Percentiles rank a stretch among this genome's conserved stretches.
Conservation (phyloP, 768 basidiomycete species). For the Psilocybe subaeruginosa region DNA sequence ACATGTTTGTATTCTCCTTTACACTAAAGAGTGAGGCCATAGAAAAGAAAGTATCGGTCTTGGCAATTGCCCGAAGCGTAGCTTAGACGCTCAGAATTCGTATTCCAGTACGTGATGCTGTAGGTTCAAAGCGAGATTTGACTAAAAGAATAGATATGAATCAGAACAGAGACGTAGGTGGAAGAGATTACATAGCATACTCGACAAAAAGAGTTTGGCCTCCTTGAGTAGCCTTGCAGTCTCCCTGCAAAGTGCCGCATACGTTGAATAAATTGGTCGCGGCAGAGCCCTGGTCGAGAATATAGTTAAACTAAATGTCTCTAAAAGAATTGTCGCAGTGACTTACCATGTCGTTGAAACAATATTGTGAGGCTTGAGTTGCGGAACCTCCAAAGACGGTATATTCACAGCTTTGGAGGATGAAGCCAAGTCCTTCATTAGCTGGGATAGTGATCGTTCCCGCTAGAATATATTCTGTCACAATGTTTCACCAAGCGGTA, state of each 20-base stretch:
- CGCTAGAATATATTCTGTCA: not conserved
- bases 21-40: no score
- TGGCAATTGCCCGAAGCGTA: no score
- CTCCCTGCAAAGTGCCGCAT: conserved; percentile 3
- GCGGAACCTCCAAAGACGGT: conserved; percentile 2
- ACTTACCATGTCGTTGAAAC: conserved; percentile 15
- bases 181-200: not conserved
- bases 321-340: not conserved
- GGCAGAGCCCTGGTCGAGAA: conserved; percentile 1
- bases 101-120: no score
- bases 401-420: conserved; percentile 17
- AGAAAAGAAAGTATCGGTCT: no score
- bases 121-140: not conserved
- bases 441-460: conserved; percentile 12
- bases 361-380: conserved; percentile 10
- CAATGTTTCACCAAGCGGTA: no score
- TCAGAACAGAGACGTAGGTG: no score
- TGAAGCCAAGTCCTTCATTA: conserved; percentile 15
- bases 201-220: conserved; percentile 12
- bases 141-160: not conserved
- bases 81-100: no score
- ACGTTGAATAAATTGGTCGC: conserved; percentile 2
- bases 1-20: no score
- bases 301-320: not conserved
- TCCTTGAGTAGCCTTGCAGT: not conserved